These are phyloP conservation scores for Aspergillus fumigatus DNA, from an alignment of 2,329 filamentous ascomycete genomes.

Conservation along the genomic window DNA sequence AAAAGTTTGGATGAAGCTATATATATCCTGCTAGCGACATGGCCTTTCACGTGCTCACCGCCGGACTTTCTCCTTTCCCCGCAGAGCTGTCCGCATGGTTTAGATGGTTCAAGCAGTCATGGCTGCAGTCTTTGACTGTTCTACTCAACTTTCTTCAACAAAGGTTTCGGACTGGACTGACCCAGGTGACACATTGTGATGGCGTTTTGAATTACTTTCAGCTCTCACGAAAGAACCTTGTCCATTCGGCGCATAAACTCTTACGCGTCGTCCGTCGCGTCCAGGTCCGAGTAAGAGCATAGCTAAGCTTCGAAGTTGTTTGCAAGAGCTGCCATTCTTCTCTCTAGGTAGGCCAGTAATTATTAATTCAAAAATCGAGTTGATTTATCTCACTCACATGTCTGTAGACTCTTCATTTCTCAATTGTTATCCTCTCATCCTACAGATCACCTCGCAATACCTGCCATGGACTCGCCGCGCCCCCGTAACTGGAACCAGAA, in stretches of 20 bases:
- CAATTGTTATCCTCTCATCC: too few relatives aligned
- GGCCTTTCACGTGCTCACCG: not conserved
- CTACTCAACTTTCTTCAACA: not conserved
- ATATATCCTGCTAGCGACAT: not conserved
- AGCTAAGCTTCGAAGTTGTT: not conserved
- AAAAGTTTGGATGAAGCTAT: not conserved
- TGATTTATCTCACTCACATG: not conserved
- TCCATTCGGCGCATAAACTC: not conserved
- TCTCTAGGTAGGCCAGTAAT: not conserved
- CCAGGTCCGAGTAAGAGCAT: not conserved
- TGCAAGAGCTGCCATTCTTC: not conserved
- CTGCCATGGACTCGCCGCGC: not conserved
- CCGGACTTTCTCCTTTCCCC: not conserved
- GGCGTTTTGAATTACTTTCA: not conserved
- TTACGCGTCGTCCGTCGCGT: not conserved
- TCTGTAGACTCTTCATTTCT: not conserved
- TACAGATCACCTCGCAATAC: not conserved
- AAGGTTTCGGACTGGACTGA: not conserved
- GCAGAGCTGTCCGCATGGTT: not conserved
- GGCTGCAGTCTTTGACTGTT: not conserved
- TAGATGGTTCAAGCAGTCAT: not conserved
- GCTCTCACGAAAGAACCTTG: not conserved
- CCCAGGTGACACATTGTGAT: not conserved
- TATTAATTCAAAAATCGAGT: not conserved
- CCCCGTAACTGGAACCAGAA: conserved; percentile 4